Percentiles rank a stretch among this genome's conserved stretches.
These are phyloP conservation scores for Leucosporidium yakuticum DNA, from an alignment of 768 basidiomycete genomes.

Conservation along the genomic window DNA sequence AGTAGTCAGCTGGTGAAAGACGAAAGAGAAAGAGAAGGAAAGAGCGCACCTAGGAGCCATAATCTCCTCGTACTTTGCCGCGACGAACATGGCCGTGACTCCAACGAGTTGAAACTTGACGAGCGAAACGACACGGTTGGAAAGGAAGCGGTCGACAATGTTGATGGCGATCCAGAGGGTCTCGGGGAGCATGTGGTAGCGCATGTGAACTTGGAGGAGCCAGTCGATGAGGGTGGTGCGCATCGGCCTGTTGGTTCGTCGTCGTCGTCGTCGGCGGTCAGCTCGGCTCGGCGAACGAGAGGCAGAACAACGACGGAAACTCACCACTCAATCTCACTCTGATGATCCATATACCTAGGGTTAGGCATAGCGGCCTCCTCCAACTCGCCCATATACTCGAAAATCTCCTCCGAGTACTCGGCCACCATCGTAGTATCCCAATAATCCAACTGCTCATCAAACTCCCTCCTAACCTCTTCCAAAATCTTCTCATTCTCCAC, in stretches of 20 bases:
- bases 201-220: slow-evolving; percentile 93
- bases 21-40: not conserved
- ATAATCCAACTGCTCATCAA: slow-evolving; percentile 68
- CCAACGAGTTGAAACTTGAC: slow-evolving; percentile 94
- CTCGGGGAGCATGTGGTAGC: slow-evolving; percentile 98
- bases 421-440: slow-evolving; percentile 93
- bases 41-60: slow-evolving; percentile 78
- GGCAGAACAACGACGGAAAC: slow-evolving; percentile 1
- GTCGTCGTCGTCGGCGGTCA: not conserved
- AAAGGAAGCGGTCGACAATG: slow-evolving; percentile 87
- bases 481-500: slow-evolving; percentile 50
- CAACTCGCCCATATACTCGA: slow-evolving; percentile 86
- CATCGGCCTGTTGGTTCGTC: slow-evolving; percentile 65
- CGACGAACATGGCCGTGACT: slow-evolving; percentile 97
- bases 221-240: slow-evolving; percentile 95
- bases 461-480: slow-evolving; percentile 56
- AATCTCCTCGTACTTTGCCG: slow-evolving; percentile 98
- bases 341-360: slow-evolving; percentile 86
- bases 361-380: slow-evolving; percentile 90
- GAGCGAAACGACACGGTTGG: slow-evolving; percentile 76
- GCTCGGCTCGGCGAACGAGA: not conserved
- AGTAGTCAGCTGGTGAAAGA: not conserved
- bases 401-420: slow-evolving; percentile 98
- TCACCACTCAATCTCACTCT: slow-evolving; percentile 68
- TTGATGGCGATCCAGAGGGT: slow-evolving; percentile 99